Percentiles rank a stretch among this genome's conserved stretches.
Evolutionary conservation across 257 asterid species (phyloP).

Genomic region (Capsicum baccatum): DNA sequence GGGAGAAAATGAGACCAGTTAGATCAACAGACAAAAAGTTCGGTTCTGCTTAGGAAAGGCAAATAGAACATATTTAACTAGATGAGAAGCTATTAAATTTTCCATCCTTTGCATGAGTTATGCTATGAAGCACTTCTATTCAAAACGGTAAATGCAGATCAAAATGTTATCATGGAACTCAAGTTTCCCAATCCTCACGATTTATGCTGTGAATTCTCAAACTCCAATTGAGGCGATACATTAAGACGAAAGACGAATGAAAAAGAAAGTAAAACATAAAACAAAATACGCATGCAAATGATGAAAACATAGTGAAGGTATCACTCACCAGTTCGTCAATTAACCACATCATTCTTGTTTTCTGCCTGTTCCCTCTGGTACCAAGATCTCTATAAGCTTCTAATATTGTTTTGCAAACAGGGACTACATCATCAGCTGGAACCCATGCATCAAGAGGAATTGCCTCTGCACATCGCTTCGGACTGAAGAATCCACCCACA

Average conservation of each 20-base stretch:
- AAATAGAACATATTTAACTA: not conserved
- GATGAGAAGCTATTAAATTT: not conserved
- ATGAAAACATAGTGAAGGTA: not conserved
- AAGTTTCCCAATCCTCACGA: not conserved
- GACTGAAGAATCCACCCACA: conserved; percentile 94
- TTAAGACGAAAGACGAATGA: not conserved
- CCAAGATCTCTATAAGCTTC: conserved; percentile 93
- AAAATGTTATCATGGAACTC: not conserved
- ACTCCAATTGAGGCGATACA: not conserved
- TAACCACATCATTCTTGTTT: conserved; percentile 97
- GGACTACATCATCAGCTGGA: conserved; percentile 83
- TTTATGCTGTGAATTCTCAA: not conserved
- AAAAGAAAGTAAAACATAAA: not conserved
- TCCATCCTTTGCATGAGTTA: not conserved
- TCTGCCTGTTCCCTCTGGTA: conserved; percentile 87
- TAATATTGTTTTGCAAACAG: conserved; percentile 78
- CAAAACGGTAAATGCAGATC: not conserved
- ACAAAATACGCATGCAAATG: not conserved
- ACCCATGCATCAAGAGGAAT: conserved; percentile 99
- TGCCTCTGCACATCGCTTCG: conserved; percentile 93
- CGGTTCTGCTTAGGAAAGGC: not conserved
- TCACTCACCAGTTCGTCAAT: conserved; percentile 95
- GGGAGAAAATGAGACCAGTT: not conserved
- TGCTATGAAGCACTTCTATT: not conserved
- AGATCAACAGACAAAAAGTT: not conserved